A percentile compares a stretch with the other conserved stretches of the same genome.
Conservation (phyloP, 2,329 filamentous ascomycete genomes). For the Pseudocercospora crystallina region DNA sequence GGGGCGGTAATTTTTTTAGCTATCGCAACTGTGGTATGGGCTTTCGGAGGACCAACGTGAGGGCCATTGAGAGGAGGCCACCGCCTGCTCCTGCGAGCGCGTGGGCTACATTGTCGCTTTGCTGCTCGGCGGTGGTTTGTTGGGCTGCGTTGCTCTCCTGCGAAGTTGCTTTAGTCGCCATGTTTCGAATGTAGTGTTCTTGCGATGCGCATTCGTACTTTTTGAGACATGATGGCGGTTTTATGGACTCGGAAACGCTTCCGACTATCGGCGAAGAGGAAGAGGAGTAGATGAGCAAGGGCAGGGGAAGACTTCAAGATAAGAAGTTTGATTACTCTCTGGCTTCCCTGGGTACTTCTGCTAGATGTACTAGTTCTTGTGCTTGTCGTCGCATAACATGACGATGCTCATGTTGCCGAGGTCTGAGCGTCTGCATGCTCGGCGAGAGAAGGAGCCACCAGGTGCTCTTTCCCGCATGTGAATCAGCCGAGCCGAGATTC, state of each 20-base stretch:
- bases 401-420: no score
- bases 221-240: conserved; percentile 14
- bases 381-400: no score
- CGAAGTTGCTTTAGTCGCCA: conserved; percentile 8
- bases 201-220: conserved; percentile 12
- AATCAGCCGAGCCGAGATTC: no score
- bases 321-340: no score
- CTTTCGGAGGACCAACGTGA: conserved; percentile 65
- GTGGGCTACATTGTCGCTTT: conserved; percentile 96
- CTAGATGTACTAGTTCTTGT: no score
- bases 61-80: conserved; percentile 89
- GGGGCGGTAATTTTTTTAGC: conserved; percentile 45
- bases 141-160: conserved; percentile 24
- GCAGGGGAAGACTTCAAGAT: not conserved
- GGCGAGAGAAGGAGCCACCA: no score
- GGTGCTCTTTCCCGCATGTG: no score
- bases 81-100: conserved; percentile 90
- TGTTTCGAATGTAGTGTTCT: not conserved
- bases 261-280: conserved; percentile 6
- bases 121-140: conserved; percentile 66
- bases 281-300: conserved; percentile 11
- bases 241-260: not conserved
- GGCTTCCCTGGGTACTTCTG: no score
- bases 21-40: conserved; percentile 1
- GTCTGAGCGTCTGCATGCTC: no score